Evolutionary conservation across 371 early-diverging fungal species (phyloP).

Genomic region (Apophysomyces sp.): DNA sequence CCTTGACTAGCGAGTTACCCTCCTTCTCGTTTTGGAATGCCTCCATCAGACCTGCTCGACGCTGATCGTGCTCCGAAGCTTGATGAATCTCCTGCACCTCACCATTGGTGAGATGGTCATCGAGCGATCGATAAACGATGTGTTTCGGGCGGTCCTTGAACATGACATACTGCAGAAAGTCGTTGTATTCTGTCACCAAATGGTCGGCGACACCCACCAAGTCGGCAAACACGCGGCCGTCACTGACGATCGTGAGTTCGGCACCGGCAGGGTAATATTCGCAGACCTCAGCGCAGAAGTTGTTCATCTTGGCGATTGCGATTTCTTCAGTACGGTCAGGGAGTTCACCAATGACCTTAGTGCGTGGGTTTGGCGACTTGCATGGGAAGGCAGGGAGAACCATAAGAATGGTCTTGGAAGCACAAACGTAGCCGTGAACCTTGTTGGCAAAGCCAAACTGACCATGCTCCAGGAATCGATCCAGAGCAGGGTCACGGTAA

Average conservation of each 20-base stretch:
- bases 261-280: constrained; percentile 1
- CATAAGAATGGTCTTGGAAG: not conserved
- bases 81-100: constrained; percentile 2
- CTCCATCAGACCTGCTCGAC: constrained; percentile 4
- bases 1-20: not conserved
- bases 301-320: not conserved
- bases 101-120: constrained; percentile 2
- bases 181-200: constrained; percentile 5
- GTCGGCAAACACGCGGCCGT: constrained; percentile 8
- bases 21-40: not conserved
- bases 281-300: not conserved
- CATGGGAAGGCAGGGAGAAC: constrained; percentile 9
- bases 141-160: not conserved
- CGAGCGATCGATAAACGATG: not conserved
- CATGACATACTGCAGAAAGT: not conserved
- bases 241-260: not conserved
- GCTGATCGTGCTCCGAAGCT: not conserved
- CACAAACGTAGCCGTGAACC: not conserved
- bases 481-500: not conserved
- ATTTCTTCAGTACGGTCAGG: constrained; percentile 6
- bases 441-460: not conserved
- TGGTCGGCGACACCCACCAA: constrained; percentile 1
- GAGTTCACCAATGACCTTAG: constrained; percentile 2
- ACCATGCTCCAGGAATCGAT: not conserved
- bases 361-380: constrained; percentile 4